Evolutionary conservation across 768 basidiomycete species (phyloP), one percentile per base, ranked within the genome.

Genomic region (Infundibulicybe gibba): DNA sequence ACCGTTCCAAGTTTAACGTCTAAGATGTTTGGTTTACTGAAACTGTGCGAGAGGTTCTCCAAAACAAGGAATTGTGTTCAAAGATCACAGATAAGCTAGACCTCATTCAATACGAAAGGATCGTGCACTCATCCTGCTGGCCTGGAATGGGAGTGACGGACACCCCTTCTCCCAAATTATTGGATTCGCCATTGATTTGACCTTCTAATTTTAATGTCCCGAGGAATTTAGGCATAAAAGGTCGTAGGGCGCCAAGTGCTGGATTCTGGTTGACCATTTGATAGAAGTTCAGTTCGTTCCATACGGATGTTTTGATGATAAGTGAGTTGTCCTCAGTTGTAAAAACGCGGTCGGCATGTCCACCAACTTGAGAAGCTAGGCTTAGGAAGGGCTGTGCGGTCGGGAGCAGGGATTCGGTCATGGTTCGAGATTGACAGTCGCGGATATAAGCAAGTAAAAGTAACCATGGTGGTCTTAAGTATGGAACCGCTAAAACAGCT

Each of bases 1-100:
- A 87, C 71, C 0, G 87, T 94, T 1, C 97, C 97, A 12, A 98
- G 85, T 64, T 98, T 99, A 61, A 93, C 74, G 61, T 99, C 95
- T 20, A 97, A 71, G 48, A 97, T 78, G 54, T 89, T 92, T 6
- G 94, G 94, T 60, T 83, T 86, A 30, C 66, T 55, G 70, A 94
- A 97, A 1, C 73, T 59, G 53, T 85, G 65, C 2, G 87, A 66
- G 10, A 94, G 68, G 62, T 99, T 97, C 67, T 94, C 86, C 3
- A 99, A 67, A 25, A 95, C 90, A 45, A 95, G 69, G 49, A 80
- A 84, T 71, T 94, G 82, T 72, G 53, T 41, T 54, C 44, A 53
- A 16, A 16, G 14, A 44, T 34, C 33, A 32, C 44, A 34, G 30
- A 39, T 30, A 39, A 15, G 35, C 39, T 9, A 35, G 5, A 32